Evolutionary conservation across 169 alveolate species (phyloP).

Genomic region (Eimeria falciformis): DNA sequence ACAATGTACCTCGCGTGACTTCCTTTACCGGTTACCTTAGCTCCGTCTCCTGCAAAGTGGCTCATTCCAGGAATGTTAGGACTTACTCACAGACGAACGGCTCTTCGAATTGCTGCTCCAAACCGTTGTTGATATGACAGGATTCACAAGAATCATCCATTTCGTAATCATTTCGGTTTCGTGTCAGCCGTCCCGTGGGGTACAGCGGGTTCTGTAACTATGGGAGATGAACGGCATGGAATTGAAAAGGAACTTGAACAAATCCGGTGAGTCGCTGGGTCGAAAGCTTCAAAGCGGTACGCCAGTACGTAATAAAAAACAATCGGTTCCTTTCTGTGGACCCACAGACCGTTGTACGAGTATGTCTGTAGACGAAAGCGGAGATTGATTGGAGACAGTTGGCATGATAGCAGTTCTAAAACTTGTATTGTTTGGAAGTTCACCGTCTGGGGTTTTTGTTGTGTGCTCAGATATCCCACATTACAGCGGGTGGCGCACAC

Average conservation of each 20-base stretch:
- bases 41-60: neutral
- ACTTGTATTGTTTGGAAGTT: neutral
- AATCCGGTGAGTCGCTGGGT: constrained; percentile 69
- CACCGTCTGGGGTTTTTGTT: neutral
- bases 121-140: constrained; percentile 12
- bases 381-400: too few species aligned
- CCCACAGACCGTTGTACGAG: too few species aligned
- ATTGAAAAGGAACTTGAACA: constrained; percentile 67
- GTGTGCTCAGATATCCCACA: constrained; percentile 78
- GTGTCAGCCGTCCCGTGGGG: constrained; percentile 77
- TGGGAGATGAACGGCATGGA: constrained; percentile 69
- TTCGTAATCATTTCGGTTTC: constrained; percentile 81
- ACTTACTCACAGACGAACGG: too few species aligned
- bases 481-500: constrained; percentile 82
- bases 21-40: neutral
- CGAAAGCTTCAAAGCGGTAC: neutral
- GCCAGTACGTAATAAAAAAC: neutral
- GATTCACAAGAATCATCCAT: constrained; percentile 72
- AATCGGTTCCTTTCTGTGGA: neutral
- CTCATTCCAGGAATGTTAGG: too few species aligned
- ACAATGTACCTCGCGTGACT: too few species aligned
- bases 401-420: neutral
- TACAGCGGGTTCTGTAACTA: constrained; percentile 70
- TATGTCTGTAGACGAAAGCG: too few species aligned
- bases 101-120: too few species aligned